Evolutionary conservation across 495 filamentous ascomycete species (phyloP).

Genomic region (Poronia punctata): DNA sequence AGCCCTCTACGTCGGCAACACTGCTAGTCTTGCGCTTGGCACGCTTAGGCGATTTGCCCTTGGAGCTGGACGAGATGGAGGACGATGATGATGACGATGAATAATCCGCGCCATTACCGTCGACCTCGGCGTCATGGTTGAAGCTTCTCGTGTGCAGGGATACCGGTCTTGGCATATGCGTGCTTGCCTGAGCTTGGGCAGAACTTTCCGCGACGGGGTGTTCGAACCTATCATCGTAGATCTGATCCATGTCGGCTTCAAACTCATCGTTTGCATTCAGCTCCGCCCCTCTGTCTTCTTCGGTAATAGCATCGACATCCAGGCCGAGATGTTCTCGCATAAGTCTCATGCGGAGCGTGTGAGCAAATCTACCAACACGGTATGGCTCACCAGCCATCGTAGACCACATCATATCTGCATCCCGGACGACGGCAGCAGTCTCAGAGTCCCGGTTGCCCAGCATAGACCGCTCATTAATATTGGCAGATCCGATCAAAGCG

Average conservation of each 20-base stretch:
- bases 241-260: conserved; percentile 47
- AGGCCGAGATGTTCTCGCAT: conserved; percentile 97
- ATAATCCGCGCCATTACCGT: conserved; percentile 49
- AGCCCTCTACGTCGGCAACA: conserved; percentile 67
- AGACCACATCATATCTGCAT: conserved; percentile 90
- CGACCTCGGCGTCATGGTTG: conserved; percentile 77
- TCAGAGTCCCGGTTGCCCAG: conserved; percentile 86
- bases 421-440: conserved; percentile 81
- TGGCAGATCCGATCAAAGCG: conserved; percentile 93
- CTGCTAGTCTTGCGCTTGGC: conserved; percentile 61
- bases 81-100: conserved; percentile 9
- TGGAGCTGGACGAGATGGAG: conserved; percentile 21
- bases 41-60: conserved; percentile 38
- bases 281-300: conserved; percentile 62
- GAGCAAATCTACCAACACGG: conserved; percentile 83
- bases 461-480: conserved; percentile 99
- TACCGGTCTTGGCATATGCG: conserved; percentile 1
- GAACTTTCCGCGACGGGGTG: conserved; percentile 26
- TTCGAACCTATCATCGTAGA: conserved; percentile 39
- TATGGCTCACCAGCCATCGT: conserved; percentile 86
- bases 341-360: conserved; percentile 84
- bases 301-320: conserved; percentile 85
- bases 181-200: conserved; percentile 3
- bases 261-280: conserved; percentile 41
- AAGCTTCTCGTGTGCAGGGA: conserved; percentile 48